These are phyloP conservation scores for Penicillium subrubescens DNA, from an alignment of 495 filamentous ascomycete genomes.

Conservation along the genomic window DNA sequence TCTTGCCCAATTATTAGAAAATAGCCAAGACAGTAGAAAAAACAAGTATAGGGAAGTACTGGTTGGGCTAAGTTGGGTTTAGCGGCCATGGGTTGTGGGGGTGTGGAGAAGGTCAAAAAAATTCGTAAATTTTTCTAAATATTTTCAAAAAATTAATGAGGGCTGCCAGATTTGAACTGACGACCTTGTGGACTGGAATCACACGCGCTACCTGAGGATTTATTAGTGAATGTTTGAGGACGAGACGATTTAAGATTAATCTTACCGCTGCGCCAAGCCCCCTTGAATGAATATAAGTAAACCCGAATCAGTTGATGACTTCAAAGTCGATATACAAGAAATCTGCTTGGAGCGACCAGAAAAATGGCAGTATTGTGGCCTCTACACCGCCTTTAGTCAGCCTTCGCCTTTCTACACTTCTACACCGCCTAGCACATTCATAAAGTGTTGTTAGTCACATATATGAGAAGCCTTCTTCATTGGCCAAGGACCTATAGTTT, in stretches of 20 bases:
- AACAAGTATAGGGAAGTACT: not conserved
- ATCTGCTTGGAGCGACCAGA: not conserved
- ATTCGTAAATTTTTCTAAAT: not conserved
- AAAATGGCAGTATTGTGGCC: not conserved
- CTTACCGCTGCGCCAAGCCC: slow-evolving; percentile 6
- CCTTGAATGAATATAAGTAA: not conserved
- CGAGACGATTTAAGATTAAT: no score
- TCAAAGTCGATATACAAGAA: not conserved
- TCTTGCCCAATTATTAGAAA: no score
- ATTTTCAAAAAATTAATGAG: not conserved
- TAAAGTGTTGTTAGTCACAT: not conserved
- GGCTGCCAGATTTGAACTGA: slow-evolving; percentile 9
- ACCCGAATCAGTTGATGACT: not conserved
- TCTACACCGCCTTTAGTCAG: not conserved
- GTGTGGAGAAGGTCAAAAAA: not conserved
- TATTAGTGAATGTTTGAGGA: no score
- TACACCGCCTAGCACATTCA: not conserved
- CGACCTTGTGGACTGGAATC: slow-evolving; percentile 8
- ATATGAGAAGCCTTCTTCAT: not conserved
- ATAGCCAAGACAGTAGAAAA: not conserved
- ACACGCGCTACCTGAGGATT: slow-evolving; percentile 8
- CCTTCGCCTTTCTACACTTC: not conserved
- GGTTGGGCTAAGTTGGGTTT: no score
- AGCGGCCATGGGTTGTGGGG: not conserved
- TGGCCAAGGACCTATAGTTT: not conserved